Conservation (phyloP, 345 rosid genomes). For the Bretschneidera sinensis region DNA sequence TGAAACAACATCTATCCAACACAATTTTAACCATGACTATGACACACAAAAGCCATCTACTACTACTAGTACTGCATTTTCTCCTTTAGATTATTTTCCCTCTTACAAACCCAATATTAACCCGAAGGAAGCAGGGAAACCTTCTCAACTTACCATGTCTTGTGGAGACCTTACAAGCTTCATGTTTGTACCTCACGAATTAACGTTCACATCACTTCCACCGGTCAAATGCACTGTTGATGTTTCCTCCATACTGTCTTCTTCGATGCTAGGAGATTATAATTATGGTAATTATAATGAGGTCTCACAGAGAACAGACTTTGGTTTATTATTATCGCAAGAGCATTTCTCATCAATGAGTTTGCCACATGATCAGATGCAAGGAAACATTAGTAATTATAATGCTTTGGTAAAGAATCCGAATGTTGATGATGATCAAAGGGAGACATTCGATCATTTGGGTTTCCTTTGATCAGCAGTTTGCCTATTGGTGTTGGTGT, state of each 20-base stretch:
- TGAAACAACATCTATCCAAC: constrained; percentile 33
- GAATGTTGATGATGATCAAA: constrained; percentile 18
- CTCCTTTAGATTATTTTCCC: constrained; percentile 30
- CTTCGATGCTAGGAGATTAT: constrained; percentile 42
- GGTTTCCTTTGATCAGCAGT: constrained; percentile 21
- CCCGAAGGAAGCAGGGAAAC: constrained; percentile 11
- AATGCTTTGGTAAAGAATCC: constrained; percentile 12
- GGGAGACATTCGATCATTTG: constrained; percentile 23
- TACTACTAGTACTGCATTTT: constrained; percentile 19
- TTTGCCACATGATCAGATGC: constrained; percentile 25
- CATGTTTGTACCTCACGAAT: constrained; percentile 40
- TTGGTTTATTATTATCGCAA: constrained; percentile 22
- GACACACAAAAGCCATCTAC: constrained; percentile 20
- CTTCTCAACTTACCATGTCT: constrained; percentile 25
- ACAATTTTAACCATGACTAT: constrained; percentile 26
- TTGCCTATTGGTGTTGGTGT: constrained; percentile 26
- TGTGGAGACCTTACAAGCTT: constrained; percentile 35
- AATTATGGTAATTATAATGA: not conserved
- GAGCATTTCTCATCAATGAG: constrained; percentile 18
- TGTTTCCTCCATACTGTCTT: constrained; percentile 46
- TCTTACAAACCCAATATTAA: constrained; percentile 27
- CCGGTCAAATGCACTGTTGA: constrained; percentile 29
- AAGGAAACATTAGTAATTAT: constrained; percentile 9
- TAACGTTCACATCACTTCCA: constrained; percentile 22
- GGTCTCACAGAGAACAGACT: constrained; percentile 17